Evolutionary conservation across 805 yeast species (phyloP), one percentile per base, ranked within the genome.

Genomic region (Yarrowia deformans): DNA sequence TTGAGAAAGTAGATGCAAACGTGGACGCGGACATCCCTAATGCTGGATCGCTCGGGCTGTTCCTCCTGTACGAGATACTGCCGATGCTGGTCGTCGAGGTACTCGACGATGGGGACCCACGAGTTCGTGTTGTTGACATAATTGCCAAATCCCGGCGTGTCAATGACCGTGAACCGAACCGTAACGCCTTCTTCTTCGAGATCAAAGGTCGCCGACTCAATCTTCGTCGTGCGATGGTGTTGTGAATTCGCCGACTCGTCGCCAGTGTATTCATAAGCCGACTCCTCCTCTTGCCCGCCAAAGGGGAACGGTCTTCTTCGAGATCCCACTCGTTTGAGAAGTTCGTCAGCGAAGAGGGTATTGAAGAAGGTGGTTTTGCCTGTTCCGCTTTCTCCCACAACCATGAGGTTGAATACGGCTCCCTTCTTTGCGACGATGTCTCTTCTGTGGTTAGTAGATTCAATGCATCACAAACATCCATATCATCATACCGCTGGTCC

Each of bases 91-190:
- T 91, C 96, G 78, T 93, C 97, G 72, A 93, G 87, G 78, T 91
- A 93, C 78, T 91, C 97, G 71, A 90, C 83, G 73, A 92, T 85
- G 46, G 97, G 92, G 70, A 88, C 89, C 96, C 97, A 92, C 55
- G 95, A 84, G 77, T 90, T 89, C 75, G 84, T 85, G 80, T 93
- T 93, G 81, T 93, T 90, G 72, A 92, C 90, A 77, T 89, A 90
- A 77, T 91, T 96, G 71, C 97, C 98, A 77, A 92, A 91, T 1
- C 97, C 97, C 9, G 97, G 97, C 1, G 97, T 91, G 79, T 93
- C 97, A 74, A 93, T 87, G 69, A 93, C 84, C 73, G 92, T 92
- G 72, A 93, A 85, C 71, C 89, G 84, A 73, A 91, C 84, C 72
- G 83, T 84, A 79, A 93, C 90, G 77, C 90, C 91, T 79, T 90